These are phyloP conservation scores for Debaryomycetaceae sp. DNA, from an alignment of 1,139 yeast genomes.

Conservation along the genomic window DNA sequence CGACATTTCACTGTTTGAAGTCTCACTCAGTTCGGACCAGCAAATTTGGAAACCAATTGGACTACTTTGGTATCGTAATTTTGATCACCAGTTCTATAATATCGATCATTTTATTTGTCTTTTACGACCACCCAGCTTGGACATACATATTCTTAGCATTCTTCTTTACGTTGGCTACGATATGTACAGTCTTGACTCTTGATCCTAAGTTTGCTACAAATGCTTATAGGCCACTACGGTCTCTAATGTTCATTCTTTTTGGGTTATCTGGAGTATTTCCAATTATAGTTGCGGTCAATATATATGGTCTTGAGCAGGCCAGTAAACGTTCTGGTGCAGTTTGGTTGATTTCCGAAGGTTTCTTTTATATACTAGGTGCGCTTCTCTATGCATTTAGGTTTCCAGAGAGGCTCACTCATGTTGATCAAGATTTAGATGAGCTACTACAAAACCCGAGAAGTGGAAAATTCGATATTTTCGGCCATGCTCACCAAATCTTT, in stretches of 20 bases:
- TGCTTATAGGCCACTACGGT: slow-evolving; percentile 73
- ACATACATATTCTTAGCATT: slow-evolving; percentile 45
- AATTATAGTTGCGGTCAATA: slow-evolving; percentile 46
- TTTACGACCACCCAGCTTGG: slow-evolving; percentile 45
- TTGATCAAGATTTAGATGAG: slow-evolving; percentile 28
- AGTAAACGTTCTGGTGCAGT: slow-evolving; percentile 49
- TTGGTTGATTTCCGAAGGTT: slow-evolving; percentile 69
- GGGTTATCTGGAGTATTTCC: slow-evolving; percentile 82
- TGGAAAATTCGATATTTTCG: slow-evolving; percentile 62
- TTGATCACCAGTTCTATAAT: slow-evolving; percentile 73
- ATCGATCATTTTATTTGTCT: slow-evolving; percentile 68
- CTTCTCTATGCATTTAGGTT: slow-evolving; percentile 70
- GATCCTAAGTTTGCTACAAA: slow-evolving; percentile 64
- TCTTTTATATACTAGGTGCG: slow-evolving; percentile 76
- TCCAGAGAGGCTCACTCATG: slow-evolving; percentile 74
- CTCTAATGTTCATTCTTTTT: slow-evolving; percentile 73
- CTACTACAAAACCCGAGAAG: slow-evolving; percentile 16
- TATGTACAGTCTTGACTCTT: slow-evolving; percentile 65
- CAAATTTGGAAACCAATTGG: slow-evolving; percentile 72
- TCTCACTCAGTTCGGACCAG: slow-evolving; percentile 66
- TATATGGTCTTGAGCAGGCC: slow-evolving; percentile 40
- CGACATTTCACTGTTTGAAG: slow-evolving; percentile 73
- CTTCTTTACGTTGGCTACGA: slow-evolving; percentile 53
- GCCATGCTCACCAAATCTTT: slow-evolving; percentile 87
- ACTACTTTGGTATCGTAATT: slow-evolving; percentile 81